These are phyloP conservation scores for Aspergillus jensenii DNA, from an alignment of 2,329 filamentous ascomycete genomes.

Conservation along the genomic window DNA sequence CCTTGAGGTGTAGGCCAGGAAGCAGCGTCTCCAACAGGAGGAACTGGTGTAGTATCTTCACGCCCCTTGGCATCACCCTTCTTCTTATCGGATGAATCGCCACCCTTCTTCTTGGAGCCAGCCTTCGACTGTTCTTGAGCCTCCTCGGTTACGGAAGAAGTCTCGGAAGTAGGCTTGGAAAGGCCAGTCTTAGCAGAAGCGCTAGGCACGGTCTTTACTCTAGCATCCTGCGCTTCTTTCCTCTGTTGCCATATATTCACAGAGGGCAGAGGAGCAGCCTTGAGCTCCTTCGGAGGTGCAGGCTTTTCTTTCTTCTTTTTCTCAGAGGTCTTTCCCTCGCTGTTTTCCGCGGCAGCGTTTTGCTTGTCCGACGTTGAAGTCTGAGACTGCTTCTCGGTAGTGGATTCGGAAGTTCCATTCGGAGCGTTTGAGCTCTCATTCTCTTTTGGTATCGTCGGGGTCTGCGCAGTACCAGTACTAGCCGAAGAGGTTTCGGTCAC, in stretches of 20 bases:
- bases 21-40: constrained; percentile 71
- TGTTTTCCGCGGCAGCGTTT: constrained; percentile 40
- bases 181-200: constrained; percentile 21
- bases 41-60: constrained; percentile 48
- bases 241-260: constrained; percentile 90
- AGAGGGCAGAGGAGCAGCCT: constrained; percentile 76
- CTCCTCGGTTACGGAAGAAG: constrained; percentile 30
- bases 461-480: constrained; percentile 54
- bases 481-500: constrained; percentile 52
- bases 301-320: constrained; percentile 65
- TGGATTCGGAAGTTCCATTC: constrained; percentile 64
- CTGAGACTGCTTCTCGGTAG: constrained; percentile 67
- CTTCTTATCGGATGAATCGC: constrained; percentile 31
- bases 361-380: constrained; percentile 61
- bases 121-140: constrained; percentile 44
- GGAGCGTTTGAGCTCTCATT: constrained; percentile 62
- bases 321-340: constrained; percentile 58
- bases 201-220: constrained; percentile 43
- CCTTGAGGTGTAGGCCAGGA: constrained; percentile 90
- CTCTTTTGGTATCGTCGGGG: constrained; percentile 56
- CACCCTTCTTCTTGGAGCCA: constrained; percentile 41
- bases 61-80: constrained; percentile 42
- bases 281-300: constrained; percentile 62
- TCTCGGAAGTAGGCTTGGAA: constrained; percentile 26
- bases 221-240: constrained; percentile 62